Evolutionary conservation across 2,329 filamentous ascomycete species (phyloP).

Genomic region (Talaromyces sp.): DNA sequence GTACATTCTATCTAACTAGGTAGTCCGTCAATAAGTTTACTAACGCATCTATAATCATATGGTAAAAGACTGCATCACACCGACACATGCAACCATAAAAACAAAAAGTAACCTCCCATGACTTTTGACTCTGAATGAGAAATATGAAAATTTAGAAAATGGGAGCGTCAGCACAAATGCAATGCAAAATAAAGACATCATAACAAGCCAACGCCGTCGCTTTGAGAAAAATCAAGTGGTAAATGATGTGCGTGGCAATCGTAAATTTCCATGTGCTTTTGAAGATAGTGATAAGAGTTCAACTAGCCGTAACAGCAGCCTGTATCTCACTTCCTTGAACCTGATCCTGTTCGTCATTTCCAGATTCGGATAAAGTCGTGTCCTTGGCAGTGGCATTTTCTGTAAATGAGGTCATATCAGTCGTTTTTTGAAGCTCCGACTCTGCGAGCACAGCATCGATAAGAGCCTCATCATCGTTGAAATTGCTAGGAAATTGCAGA

Average conservation of each 20-base stretch:
- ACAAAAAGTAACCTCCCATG: background rate
- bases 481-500: slow-evolving; percentile 11
- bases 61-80: background rate
- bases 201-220: slow-evolving; percentile 9
- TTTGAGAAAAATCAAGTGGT: background rate
- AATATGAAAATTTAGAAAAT: background rate
- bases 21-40: background rate
- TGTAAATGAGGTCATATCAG: background rate
- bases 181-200: background rate
- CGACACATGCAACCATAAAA: background rate
- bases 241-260: slow-evolving; percentile 1
- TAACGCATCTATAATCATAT: background rate
- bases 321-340: background rate
- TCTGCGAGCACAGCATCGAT: slow-evolving; percentile 35
- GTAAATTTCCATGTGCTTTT: background rate
- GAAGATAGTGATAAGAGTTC: background rate
- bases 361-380: background rate
- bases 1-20: too few relatives aligned
- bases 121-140: background rate
- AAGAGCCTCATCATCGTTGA: slow-evolving; percentile 26
- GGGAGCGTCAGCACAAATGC: background rate
- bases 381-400: background rate
- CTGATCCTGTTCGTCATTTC: background rate
- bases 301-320: slow-evolving; percentile 4
- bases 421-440: slow-evolving; percentile 25